A percentile compares a stretch with the other conserved stretches of the same genome.
Conservation (phyloP, 495 filamentous ascomycete genomes). For the Cudoniella acicularis region DNA sequence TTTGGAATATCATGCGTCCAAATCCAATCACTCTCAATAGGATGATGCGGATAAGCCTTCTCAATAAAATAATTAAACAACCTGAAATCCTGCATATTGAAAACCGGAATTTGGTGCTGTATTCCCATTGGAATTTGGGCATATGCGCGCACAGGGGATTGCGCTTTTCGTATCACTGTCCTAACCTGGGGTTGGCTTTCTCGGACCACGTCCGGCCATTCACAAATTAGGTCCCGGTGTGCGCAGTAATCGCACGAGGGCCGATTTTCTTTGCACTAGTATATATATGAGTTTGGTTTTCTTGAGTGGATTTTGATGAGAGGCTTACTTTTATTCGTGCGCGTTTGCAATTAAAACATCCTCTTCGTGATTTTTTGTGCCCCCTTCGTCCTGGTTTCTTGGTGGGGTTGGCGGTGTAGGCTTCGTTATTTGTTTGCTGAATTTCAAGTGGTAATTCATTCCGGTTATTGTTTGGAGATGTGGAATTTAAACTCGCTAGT, state of each 20-base stretch:
- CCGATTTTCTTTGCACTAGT: slow-evolving; percentile 53
- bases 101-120: slow-evolving; percentile 41
- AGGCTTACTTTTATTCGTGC: slow-evolving; percentile 60
- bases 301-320: too few relatives aligned
- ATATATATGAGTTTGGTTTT: slow-evolving; percentile 2
- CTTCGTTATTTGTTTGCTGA: not conserved
- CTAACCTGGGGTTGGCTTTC: not conserved
- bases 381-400: slow-evolving; percentile 26
- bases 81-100: slow-evolving; percentile 55
- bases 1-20: slow-evolving; percentile 58
- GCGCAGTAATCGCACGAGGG: slow-evolving; percentile 57
- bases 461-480: too few relatives aligned
- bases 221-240: slow-evolving; percentile 53
- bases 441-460: not conserved
- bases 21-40: slow-evolving; percentile 50
- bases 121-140: slow-evolving; percentile 26
- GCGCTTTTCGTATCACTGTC: slow-evolving; percentile 4
- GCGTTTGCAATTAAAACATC: slow-evolving; percentile 63
- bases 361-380: slow-evolving; percentile 59
- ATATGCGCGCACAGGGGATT: slow-evolving; percentile 1
- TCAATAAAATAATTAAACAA: slow-evolving; percentile 62
- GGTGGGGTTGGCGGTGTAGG: not conserved
- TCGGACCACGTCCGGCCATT: slow-evolving; percentile 47
- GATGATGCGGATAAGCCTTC: slow-evolving; percentile 55
- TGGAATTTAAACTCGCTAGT: too few relatives aligned